Percentiles rank a stretch among this genome's conserved stretches.
Conservation (phyloP, 352 stramenopile genomes). For the Phytophthora agathidicida region DNA sequence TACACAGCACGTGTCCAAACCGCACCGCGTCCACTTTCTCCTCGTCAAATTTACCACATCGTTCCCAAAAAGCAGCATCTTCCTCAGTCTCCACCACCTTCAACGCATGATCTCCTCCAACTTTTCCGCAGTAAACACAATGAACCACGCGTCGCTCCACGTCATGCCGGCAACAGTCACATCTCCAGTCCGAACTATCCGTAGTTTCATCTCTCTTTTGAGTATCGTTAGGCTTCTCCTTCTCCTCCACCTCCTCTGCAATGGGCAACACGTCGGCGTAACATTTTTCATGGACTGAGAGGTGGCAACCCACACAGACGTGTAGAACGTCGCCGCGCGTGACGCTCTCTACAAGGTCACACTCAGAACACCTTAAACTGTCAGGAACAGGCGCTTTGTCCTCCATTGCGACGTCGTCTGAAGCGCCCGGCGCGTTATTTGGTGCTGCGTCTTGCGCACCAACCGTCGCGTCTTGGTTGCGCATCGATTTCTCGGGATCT, state of each 20-base stretch:
- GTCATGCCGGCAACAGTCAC: conserved; percentile 44
- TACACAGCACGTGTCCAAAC: conserved; percentile 56
- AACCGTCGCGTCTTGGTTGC: conserved; percentile 13
- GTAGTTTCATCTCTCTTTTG: background rate
- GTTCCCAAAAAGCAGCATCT: conserved; percentile 26
- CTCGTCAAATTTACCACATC: conserved; percentile 4
- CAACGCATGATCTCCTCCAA: conserved; percentile 24
- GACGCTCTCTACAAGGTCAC: conserved; percentile 8
- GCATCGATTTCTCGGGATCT: conserved; percentile 23
- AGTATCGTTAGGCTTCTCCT: background rate
- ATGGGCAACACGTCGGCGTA: conserved; percentile 22
- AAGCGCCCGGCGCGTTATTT: background rate
- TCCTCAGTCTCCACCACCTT: conserved; percentile 33
- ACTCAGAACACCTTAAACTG: conserved; percentile 23
- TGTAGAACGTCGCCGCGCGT: conserved; percentile 12
- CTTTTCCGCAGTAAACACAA: conserved; percentile 57
- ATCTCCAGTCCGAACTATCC: conserved; percentile 34
- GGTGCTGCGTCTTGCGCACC: background rate
- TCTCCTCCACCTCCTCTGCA: background rate
- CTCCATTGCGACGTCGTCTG: background rate
- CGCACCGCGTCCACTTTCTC: background rate
- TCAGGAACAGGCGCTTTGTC: background rate
- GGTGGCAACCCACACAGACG: conserved; percentile 39
- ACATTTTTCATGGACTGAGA: conserved; percentile 44
- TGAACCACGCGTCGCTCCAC: conserved; percentile 15